phyloP scores from a whole-genome alignment of 73 alveolate genomes.

The Durusdinium trenchii region DNA sequence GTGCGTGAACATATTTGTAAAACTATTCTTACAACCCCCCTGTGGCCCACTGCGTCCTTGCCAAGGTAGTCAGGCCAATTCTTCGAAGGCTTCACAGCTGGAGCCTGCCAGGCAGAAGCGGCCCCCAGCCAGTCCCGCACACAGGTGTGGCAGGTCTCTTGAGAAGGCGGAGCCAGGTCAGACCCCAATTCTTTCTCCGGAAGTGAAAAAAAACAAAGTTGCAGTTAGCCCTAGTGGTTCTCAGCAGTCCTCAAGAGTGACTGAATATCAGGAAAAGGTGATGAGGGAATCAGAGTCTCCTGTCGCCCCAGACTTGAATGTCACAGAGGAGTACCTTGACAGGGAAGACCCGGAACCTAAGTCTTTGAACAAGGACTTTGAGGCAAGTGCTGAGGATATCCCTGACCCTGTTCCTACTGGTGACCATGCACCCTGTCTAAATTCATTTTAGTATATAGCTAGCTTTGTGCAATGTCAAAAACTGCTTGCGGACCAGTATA shows the following conservation, averaged over 20 bases:
- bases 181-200: conserved; percentile 3
- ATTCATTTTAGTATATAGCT: not conserved
- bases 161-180: not conserved
- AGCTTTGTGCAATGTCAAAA: not conserved
- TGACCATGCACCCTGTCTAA: not conserved
- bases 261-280: not conserved
- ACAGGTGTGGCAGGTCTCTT: not conserved
- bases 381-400: not conserved
- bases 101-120: not conserved
- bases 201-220: not conserved
- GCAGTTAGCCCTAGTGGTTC: not conserved
- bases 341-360: not conserved
- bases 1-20: no score
- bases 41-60: no score
- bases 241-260: not conserved
- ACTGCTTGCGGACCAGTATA: no score
- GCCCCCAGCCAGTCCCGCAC: conserved; percentile 21
- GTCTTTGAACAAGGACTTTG: not conserved
- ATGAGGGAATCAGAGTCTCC: not conserved
- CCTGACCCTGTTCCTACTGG: not conserved
- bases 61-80: no score
- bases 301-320: not conserved
- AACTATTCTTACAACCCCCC: no score
- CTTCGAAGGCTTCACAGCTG: not conserved
- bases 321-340: not conserved